Evolutionary conservation across 768 basidiomycete species (phyloP).

Genomic region (Dentipellis sp.): DNA sequence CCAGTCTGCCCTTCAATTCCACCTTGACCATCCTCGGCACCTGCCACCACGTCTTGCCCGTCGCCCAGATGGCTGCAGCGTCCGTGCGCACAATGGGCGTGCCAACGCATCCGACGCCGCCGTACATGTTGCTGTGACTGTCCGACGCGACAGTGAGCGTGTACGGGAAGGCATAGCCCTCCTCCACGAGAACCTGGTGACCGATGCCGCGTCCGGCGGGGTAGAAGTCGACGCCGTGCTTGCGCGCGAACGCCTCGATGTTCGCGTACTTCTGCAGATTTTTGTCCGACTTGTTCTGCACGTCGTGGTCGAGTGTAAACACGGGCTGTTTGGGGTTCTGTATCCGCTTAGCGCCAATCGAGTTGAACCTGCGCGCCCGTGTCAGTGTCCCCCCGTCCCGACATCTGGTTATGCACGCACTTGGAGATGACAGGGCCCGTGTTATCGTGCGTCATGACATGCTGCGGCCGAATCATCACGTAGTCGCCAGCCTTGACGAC

Average conservation of each 20-base stretch:
- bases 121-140: slow-evolving; percentile 98
- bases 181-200: slow-evolving; percentile 95
- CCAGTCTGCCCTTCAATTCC: slow-evolving; percentile 73
- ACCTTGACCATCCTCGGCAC: slow-evolving; percentile 95
- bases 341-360: slow-evolving; percentile 83
- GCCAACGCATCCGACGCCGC: slow-evolving; percentile 93
- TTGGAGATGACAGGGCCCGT: slow-evolving; percentile 98
- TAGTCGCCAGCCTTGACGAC: slow-evolving; percentile 92
- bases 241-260: slow-evolving; percentile 85
- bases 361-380: slow-evolving; percentile 63
- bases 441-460: slow-evolving; percentile 98
- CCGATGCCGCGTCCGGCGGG: slow-evolving; percentile 97
- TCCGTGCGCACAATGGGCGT: slow-evolving; percentile 97
- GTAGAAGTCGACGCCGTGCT: slow-evolving; percentile 86
- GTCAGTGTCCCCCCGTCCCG: too few species aligned
- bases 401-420: slow-evolving; percentile 34
- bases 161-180: slow-evolving; percentile 95
- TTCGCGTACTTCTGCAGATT: slow-evolving; percentile 88
- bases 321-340: slow-evolving; percentile 78
- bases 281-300: slow-evolving; percentile 87
- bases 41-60: slow-evolving; percentile 99
- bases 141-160: slow-evolving; percentile 94
- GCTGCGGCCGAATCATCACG: slow-evolving; percentile 97
- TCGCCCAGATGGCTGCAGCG: slow-evolving; percentile 94
- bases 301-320: slow-evolving; percentile 97